These are phyloP conservation scores for Nitzschia palea DNA, from an alignment of 108 stramenopile genomes.

Conservation along the genomic window DNA sequence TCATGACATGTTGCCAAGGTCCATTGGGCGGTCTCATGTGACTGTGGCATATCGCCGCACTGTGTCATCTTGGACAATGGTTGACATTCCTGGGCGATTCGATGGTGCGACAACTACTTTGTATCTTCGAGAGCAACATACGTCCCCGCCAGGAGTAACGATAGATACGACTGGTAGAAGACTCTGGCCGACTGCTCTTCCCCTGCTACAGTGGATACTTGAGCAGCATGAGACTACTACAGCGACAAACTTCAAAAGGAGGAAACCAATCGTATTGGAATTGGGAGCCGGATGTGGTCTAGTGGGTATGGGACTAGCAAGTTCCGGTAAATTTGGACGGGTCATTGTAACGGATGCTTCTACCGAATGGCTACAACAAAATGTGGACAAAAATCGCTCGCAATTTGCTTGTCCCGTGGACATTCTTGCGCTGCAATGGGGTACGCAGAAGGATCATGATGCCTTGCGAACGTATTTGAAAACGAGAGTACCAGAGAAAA, in stretches of 20 bases:
- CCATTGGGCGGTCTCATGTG: too few relatives aligned
- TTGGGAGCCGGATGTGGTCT: slow-evolving; percentile 1
- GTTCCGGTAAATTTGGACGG: neutral
- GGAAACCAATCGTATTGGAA: neutral
- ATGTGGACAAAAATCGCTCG: neutral
- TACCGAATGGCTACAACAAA: neutral
- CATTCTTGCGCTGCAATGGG: neutral
- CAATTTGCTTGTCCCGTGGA: neutral
- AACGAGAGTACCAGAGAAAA: neutral
- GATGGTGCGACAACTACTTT: too few relatives aligned
- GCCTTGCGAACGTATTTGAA: neutral
- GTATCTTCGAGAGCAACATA: too few relatives aligned
- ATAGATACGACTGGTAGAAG: neutral
- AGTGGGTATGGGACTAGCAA: neutral
- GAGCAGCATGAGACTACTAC: neutral
- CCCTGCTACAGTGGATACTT: neutral
- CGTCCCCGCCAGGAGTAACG: too few relatives aligned
- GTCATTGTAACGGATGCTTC: neutral
- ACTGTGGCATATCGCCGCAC: too few relatives aligned
- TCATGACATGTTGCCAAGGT: too few relatives aligned
- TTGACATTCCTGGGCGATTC: too few relatives aligned
- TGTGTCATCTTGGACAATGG: too few relatives aligned
- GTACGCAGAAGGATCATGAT: neutral
- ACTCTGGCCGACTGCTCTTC: neutral
- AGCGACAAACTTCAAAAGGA: neutral